Evolutionary conservation across 1,284 basidiomycete genomes (phyloP).

Genomic region (Apiotrichum sp.): DNA sequence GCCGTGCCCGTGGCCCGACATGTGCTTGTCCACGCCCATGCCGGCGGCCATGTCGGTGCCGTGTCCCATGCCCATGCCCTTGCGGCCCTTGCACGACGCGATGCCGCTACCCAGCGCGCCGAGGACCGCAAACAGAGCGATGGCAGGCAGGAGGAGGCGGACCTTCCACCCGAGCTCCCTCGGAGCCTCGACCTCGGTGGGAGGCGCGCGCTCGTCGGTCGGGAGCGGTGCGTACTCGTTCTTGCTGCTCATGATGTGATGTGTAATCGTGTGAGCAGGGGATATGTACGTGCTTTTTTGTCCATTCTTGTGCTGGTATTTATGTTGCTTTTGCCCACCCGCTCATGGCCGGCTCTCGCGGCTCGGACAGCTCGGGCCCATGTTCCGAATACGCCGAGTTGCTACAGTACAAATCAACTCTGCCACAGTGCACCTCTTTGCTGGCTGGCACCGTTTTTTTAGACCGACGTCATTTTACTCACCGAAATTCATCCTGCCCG

Average conservation of each 20-base stretch:
- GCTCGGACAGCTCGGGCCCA: too few relatives aligned
- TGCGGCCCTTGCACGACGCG: background rate
- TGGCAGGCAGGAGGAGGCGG: background rate
- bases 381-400: too few relatives aligned
- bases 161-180: background rate
- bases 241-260: background rate
- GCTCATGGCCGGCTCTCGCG: too few relatives aligned
- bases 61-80: background rate
- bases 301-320: too few relatives aligned
- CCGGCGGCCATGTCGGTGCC: background rate
- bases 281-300: too few relatives aligned
- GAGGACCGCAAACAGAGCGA: slow-evolving; percentile 13
- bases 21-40: too few relatives aligned
- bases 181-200: background rate
- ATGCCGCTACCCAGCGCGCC: slow-evolving; percentile 7
- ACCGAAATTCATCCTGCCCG: background rate
- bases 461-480: too few relatives aligned
- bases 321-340: too few relatives aligned
- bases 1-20: too few relatives aligned
- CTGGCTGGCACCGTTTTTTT: too few relatives aligned
- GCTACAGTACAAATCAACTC: too few relatives aligned
- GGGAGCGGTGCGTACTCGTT: background rate
- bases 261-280: background rate
- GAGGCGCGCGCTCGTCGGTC: background rate
- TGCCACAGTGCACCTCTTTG: too few relatives aligned